phyloP scores from a whole-genome alignment of 2,329 filamentous ascomycete genomes.

The Knufia petricola region DNA sequence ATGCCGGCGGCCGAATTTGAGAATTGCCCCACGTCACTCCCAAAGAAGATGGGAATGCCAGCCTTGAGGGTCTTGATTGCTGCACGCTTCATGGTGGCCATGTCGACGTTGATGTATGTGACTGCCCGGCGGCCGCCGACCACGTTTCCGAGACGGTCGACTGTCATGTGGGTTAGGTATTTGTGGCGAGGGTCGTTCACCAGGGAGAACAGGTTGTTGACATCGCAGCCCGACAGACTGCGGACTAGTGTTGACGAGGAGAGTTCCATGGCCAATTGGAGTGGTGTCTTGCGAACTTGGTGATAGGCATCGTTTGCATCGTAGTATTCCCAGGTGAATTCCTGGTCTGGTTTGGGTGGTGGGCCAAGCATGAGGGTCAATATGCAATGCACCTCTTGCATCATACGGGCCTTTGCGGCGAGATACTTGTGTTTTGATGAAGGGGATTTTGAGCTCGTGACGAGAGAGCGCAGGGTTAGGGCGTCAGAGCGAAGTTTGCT shows the following conservation, averaged over 20 bases:
- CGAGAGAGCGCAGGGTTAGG: constrained; percentile 56
- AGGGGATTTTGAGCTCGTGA: constrained; percentile 27
- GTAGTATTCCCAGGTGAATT: constrained; percentile 73
- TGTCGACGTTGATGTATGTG: constrained; percentile 75
- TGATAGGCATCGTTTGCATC: constrained; percentile 59
- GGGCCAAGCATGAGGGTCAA: constrained; percentile 75
- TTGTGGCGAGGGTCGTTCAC: constrained; percentile 78
- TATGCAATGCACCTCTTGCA: constrained; percentile 70
- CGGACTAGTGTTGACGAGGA: constrained; percentile 49
- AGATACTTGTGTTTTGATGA: constrained; percentile 35
- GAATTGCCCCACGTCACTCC: constrained; percentile 77
- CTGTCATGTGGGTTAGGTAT: constrained; percentile 62
- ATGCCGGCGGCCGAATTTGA: constrained; percentile 59
- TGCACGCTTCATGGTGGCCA: constrained; percentile 59
- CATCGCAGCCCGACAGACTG: constrained; percentile 48
- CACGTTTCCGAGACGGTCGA: constrained; percentile 71
- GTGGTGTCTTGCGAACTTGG: constrained; percentile 55
- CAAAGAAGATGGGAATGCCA: constrained; percentile 78
- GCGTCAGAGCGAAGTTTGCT: constrained; percentile 82
- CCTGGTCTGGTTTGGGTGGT: constrained; percentile 56
- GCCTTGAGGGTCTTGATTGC: constrained; percentile 69
- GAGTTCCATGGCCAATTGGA: constrained; percentile 61
- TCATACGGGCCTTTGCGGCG: constrained; percentile 58
- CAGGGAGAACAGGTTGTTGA: constrained; percentile 65
- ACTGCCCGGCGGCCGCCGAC: constrained; percentile 60